Base-by-base conservation (phyloP, 805 yeast genomes). In the Scheffersomyces ergatensis region DNA sequence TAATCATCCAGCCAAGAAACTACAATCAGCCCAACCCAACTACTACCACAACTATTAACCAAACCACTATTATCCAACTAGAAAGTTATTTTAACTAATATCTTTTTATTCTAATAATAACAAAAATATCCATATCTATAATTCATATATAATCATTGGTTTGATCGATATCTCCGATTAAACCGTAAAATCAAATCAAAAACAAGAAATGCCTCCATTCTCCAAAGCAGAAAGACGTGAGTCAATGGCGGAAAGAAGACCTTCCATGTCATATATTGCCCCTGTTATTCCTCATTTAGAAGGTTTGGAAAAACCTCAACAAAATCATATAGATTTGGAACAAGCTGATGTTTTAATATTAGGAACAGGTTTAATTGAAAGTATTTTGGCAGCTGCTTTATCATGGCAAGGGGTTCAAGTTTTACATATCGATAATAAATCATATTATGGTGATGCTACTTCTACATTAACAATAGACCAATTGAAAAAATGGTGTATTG, bases 331-430 rank as follows among this genome's bases (percentile, higher is more conserved):
- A 5, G 87, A 83, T 21, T 67, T 82, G 46, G 70, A 67, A 46
- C 62, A 60, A 27, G 87, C 89, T 51, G 99, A 93, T 57, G 96
- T 93, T 12, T 72, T 93, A 23, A 85, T 93, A 41, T 80, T 85
- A 48, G 99, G 99, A 27, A 92, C 99, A 0, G 98, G 98, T 3
- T 71, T 93, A 32, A 83, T 82, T 2, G 96, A 93, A 60, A 80
- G 89, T 50, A 82, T 93, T 11, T 64, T 89, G 36, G 97, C 98
- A 0, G 96, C 97, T 11, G 92, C 97, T 0, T 72, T 93, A 35
- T 85, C 97, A 11, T 93, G 99, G 98, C 96, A 89, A 53, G 99
- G 99, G n/a, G 81, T 93, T n/a, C 81, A 77, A 48, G 97, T 93
- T 7, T 68, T 93, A 33, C 99, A 93, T 57, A 80, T 93, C 23